Percentiles rank a stretch among this genome's conserved stretches.
These are phyloP conservation scores for Entophlyctis luteolus DNA, from an alignment of 192 early-diverging fungal species.

Conservation along the genomic window DNA sequence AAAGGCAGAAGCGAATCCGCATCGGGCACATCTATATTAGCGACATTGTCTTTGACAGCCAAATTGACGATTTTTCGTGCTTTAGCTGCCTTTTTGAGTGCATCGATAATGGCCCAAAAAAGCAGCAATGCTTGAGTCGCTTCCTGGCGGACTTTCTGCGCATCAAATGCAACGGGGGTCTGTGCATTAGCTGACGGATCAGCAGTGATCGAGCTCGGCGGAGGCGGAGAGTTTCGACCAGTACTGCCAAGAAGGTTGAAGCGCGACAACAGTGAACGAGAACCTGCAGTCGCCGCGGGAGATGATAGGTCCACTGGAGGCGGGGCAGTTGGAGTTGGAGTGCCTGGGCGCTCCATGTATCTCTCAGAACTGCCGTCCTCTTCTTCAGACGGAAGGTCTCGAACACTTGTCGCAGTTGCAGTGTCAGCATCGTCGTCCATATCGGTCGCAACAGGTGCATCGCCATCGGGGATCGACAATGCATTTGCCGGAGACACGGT, in stretches of 20 bases:
- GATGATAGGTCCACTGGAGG: neutral
- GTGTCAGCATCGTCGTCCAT: neutral
- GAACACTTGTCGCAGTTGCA: neutral
- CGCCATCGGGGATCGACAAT: neutral
- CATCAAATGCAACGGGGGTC: neutral
- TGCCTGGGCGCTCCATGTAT: neutral
- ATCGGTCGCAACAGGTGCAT: neutral
- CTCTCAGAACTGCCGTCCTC: neutral
- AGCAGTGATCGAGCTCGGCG: neutral
- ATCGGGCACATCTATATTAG: too few relatives aligned
- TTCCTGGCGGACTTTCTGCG: neutral
- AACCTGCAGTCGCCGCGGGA: neutral
- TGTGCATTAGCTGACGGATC: neutral
- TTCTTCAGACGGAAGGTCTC: neutral
- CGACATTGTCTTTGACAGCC: neutral
- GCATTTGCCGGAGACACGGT: neutral
- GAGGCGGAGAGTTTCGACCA: neutral
- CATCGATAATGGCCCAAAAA: slow-evolving; percentile 7
- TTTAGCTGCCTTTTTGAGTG: slow-evolving; percentile 12
- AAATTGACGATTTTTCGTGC: neutral
- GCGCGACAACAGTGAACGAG: neutral
- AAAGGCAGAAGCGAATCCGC: too few relatives aligned
- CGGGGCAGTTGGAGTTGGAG: neutral
- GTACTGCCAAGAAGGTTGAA: neutral
- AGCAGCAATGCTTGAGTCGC: neutral